Base-by-base conservation (phyloP, 306 rosid species). In the Castanea mollissima region DNA sequence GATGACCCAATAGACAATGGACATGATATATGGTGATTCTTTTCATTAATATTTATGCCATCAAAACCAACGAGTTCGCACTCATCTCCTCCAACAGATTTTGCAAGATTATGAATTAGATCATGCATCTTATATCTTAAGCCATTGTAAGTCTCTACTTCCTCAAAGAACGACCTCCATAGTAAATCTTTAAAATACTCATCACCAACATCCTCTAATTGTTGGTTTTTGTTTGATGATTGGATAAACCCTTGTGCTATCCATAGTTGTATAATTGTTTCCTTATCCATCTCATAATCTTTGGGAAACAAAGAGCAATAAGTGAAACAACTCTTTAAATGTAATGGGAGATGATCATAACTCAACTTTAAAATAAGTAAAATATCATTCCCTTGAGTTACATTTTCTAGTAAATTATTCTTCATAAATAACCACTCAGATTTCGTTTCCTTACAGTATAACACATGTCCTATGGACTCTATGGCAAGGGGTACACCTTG, bases 391-490 rank as follows among this genome's bases (percentile, higher is more conserved):
- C 60, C 81, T 18, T 78, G 84, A 27, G 6, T 55, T 4, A 68
- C 56, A 68, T 29, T 76, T 27, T 73, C n/a, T 68, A 79, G 74
- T 67, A 81, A 74, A 77, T 71, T 73, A 18, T 84, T 54, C 16
- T 71, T 82, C 34, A 87, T 64, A 14, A 64, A 74, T 20, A 3
- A 55, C 90, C 90, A 87, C 9, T 87, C 84, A 46, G 20, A 56
- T 25, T 16, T 29, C 23, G 74, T 54, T 23, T 74, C 79, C 70
- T 85, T 78, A 16, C 46, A 69, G 34, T 63, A 46, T 46, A 87
- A 78, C 27, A 83, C 68, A 25, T 25, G 57, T 21, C 85, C 85
- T 34, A 81, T 58, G 57, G 80, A 58, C 71, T 81, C 81, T 56
- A 86, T 78, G 5, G 78, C 73, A 52, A 86, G 87, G 0, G 77